Percentiles rank a stretch among this genome's conserved stretches.
Conservation (phyloP, 2,329 filamentous ascomycete genomes). For the Pyrenochaeta sp. region DNA sequence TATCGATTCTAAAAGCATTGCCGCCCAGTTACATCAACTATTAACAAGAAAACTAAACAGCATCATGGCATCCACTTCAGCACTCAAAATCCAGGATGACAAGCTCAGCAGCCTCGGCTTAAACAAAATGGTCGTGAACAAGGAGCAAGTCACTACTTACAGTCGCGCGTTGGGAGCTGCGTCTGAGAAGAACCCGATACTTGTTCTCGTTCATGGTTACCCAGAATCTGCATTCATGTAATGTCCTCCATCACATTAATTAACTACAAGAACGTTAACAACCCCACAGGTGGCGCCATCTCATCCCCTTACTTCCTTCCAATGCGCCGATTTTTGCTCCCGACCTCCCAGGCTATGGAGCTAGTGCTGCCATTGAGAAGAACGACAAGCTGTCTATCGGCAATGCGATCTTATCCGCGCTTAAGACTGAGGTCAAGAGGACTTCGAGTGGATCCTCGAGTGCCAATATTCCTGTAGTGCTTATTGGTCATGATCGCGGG, state of each 20-base stretch:
- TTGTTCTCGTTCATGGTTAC: conserved; percentile 46
- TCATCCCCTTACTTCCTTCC: conserved; percentile 41
- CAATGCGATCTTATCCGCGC: conserved; percentile 30
- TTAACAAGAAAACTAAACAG: neutral
- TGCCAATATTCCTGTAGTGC: conserved; percentile 27
- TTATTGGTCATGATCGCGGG: conserved; percentile 67
- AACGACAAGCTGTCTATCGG: conserved; percentile 45
- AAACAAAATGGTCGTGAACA: conserved; percentile 34
- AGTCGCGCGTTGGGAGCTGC: conserved; percentile 32
- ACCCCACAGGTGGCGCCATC: conserved; percentile 38
- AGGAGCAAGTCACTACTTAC: conserved; percentile 38
- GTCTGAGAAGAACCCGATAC: conserved; percentile 37
- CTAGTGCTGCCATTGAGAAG: conserved; percentile 30
- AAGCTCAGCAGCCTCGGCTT: conserved; percentile 40
- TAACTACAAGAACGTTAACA: neutral
- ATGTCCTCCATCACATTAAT: neutral
- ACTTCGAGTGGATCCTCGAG: conserved; percentile 17
- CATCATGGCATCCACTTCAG: conserved; percentile 29
- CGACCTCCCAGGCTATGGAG: conserved; percentile 46
- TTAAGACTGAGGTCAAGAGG: conserved; percentile 33
- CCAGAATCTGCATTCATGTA: conserved; percentile 43
- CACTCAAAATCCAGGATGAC: conserved; percentile 38
- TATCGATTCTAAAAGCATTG: neutral
- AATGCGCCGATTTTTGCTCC: conserved; percentile 39
- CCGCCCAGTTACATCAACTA: neutral